phyloP scores from a whole-genome alignment of 1,284 basidiomycete species.

The Trametes polyzona region DNA sequence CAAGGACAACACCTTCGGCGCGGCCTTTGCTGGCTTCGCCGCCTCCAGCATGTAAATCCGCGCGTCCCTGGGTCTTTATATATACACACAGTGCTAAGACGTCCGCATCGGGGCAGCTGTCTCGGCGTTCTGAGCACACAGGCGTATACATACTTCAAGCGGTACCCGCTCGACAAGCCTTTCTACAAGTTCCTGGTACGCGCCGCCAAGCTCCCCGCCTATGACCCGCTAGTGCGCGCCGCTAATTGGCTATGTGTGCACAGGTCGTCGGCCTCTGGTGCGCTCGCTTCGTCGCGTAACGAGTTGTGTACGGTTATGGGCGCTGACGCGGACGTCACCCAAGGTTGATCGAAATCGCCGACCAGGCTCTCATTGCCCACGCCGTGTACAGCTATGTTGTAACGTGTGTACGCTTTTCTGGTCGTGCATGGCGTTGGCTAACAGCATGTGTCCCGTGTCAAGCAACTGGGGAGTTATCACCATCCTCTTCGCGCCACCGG shows the following conservation, averaged over 20 bases:
- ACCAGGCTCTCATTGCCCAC: slow-evolving; percentile 60
- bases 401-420: slow-evolving; percentile 18
- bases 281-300: slow-evolving; percentile 21
- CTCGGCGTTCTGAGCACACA: slow-evolving; percentile 59
- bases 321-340: slow-evolving; percentile 3
- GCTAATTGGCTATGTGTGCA: not conserved
- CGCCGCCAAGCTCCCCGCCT: slow-evolving; percentile 11
- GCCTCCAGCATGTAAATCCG: slow-evolving; percentile 50
- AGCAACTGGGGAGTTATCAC: slow-evolving; percentile 53
- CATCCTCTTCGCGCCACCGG: slow-evolving; percentile 46
- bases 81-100: no score
- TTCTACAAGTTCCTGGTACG: slow-evolving; percentile 61
- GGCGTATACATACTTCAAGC: slow-evolving; percentile 54
- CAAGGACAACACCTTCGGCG: slow-evolving; percentile 58
- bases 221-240: not conserved
- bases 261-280: slow-evolving; percentile 53
- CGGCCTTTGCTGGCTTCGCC: slow-evolving; percentile 60
- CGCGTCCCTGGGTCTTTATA: no score
- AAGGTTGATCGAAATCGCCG: slow-evolving; percentile 54
- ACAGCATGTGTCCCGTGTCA: not conserved
- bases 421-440: not conserved
- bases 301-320: not conserved
- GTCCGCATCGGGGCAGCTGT: slow-evolving; percentile 35
- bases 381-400: slow-evolving; percentile 56
- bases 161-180: slow-evolving; percentile 55